Base-by-base conservation (phyloP, 352 stramenopile genomes). In the Elongisporangium prolatum region DNA sequence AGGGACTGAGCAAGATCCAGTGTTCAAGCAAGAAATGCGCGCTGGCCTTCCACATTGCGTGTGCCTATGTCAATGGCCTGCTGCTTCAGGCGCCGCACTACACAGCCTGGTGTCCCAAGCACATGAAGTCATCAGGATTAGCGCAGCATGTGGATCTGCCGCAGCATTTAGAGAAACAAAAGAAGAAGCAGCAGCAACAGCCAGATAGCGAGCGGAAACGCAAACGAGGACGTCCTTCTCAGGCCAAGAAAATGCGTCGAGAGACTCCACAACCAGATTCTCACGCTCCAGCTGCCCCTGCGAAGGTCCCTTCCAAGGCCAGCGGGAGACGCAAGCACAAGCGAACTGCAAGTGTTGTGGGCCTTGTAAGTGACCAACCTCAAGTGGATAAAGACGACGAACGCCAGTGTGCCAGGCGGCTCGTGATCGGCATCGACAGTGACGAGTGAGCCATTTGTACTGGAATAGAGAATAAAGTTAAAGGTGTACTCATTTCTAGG, bases 1-100 rank as follows among this genome's bases (percentile, higher is more conserved):
- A 82, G 24, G 84, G 84, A 0, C 49, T 89, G n/a, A 91, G 84
- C 65, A 93, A 93, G 64, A 80, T 93, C 56, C 84, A 93, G 64
- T 93, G 84, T 56, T 67, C 72, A 6, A 71, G 74, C 61, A 76
- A 81, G 60, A 86, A 84, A 17, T 93, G 84, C 63, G 59, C 74
- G 18, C 66, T 71, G 13, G 74, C 84, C 18, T 90, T 77, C 53
- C 84, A 93, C 52, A 80, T 93, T 7, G 61, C 80, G 2, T 93
- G 84, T 56, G 84, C 84, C 3, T 91, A 77, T 44, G 77, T 93
- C 21, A 86, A 86, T 24, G 84, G 84, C 0, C 60, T 85, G 8
- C 68, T 93, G 7, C 88, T 77, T 0, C 65, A 64, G 10, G 75
- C 87, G 50, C 80, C 84, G 21, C 71, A 88, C 40, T 93, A 91